Evolutionary conservation across 768 basidiomycete genomes (phyloP), one percentile per base, ranked within the genome.

Genomic region (Lactifluus echinatus): DNA sequence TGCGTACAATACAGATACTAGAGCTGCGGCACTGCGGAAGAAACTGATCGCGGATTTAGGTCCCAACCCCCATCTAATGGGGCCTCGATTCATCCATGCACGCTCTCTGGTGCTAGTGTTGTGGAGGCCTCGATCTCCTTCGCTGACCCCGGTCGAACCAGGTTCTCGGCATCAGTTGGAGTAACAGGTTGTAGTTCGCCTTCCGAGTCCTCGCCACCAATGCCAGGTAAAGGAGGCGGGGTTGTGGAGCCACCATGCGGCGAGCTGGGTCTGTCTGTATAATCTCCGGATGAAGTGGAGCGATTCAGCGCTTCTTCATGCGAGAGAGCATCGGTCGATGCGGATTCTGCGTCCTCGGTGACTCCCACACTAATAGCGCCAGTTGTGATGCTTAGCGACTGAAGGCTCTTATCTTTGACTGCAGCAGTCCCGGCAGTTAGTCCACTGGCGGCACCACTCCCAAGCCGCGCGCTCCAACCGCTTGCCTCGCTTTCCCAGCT

Each of bases 401-500:
- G 57, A 8, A 56, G 33, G 34, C 55, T 50, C 57, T 51, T 59
- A 11, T 56, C 59, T 46, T 55, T 53, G 29, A 49, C 3, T 8
- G 33, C 43, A 4, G 48, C 40, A 19, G 47, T 44, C 34, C 61
- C 63, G 12, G 47, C 36, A 19, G 33, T 8, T 4, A 61, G 26
- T 66, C 42, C 64, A 1, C 79, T 71, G 5, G 77, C 73, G 23
- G 76, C 77, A 8, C 75, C 71, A 19, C 68, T 70, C 43, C 79
- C 79, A 29, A 87, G 71, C 59, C 78, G 74, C 6, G 92, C 90
- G 67, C 89, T 92, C 91, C 91, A 94, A 42, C 86, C 79, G 63
- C 89, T 93, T 24, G 81, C 85, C 66, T 87, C 87, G 65, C 92
- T 93, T 64, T 89, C 94, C 89, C 93, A 94, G 65, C 92, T 94